A percentile compares a stretch with the other conserved stretches of the same genome.
Evolutionary conservation across 352 stramenopile species (phyloP).

Genomic region (Aphanomyces invadans): DNA sequence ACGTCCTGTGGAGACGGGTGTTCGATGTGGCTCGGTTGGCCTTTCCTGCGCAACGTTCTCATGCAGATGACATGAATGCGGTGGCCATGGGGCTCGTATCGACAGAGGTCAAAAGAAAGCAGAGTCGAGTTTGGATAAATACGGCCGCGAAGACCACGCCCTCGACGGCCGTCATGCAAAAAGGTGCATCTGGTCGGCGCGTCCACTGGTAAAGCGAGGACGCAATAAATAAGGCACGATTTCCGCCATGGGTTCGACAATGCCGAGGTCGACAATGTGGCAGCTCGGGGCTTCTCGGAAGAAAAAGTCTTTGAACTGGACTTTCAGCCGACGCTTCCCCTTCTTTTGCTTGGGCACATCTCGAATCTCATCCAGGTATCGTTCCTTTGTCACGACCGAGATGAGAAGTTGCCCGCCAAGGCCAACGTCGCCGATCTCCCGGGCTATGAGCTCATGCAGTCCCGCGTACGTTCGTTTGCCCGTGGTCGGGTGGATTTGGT

Average conservation of each 20-base stretch:
- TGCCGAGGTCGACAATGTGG: conserved; percentile 20
- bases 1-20: too few species aligned
- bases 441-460: conserved; percentile 53
- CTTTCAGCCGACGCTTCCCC: neutral
- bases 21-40: too few species aligned
- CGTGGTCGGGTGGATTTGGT: conserved; percentile 57
- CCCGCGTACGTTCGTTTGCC: conserved; percentile 73
- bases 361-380: conserved; percentile 35
- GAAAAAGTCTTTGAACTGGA: conserved; percentile 21
- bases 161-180: neutral
- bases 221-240: conserved; percentile 23
- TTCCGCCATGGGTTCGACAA: conserved; percentile 21
- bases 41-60: too few species aligned
- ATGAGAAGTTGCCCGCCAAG: conserved; percentile 63
- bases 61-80: too few species aligned
- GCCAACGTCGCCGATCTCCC: conserved; percentile 57
- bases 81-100: neutral
- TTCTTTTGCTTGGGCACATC: conserved; percentile 4
- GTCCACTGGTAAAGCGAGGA: conserved; percentile 12
- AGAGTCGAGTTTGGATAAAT: conserved; percentile 1
- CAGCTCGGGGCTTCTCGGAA: conserved; percentile 23
- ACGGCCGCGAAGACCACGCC: neutral
- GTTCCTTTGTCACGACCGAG: conserved; percentile 39
- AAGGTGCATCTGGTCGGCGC: conserved; percentile 10
- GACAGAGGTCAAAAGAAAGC: neutral